Evolutionary conservation across 306 rosid genomes (phyloP).

Genomic region (Trichosanthes cucumerina): DNA sequence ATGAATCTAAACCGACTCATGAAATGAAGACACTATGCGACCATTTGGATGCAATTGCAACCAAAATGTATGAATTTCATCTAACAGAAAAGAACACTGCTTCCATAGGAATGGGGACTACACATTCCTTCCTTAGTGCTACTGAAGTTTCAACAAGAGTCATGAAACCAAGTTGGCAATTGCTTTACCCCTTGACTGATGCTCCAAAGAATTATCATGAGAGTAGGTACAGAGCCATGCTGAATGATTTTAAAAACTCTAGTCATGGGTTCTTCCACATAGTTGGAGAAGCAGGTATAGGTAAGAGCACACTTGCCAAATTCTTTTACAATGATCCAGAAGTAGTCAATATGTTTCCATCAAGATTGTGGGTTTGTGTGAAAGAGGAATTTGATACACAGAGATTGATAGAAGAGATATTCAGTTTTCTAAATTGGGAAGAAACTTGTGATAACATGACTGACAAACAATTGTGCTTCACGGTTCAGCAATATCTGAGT

Average conservation of each 20-base stretch:
- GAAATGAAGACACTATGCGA: too few relatives aligned
- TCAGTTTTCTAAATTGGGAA: neutral
- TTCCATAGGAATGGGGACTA: too few relatives aligned
- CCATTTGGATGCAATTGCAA: too few relatives aligned
- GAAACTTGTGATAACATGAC: neutral
- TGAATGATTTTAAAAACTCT: neutral
- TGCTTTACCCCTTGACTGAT: too few relatives aligned
- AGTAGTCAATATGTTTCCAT: neutral
- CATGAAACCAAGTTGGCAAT: too few relatives aligned
- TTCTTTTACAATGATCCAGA: neutral
- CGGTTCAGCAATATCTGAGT: neutral
- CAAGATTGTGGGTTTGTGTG: neutral
- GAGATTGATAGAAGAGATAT: neutral
- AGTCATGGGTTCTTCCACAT: neutral
- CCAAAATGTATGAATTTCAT: too few relatives aligned
- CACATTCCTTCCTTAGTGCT: too few relatives aligned
- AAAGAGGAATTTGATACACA: neutral
- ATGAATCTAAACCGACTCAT: too few relatives aligned
- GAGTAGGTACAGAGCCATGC: too few relatives aligned
- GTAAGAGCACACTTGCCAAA: neutral
- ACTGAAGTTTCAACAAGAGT: too few relatives aligned
- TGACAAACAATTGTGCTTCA: neutral
- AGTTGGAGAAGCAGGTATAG: neutral
- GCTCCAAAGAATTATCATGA: too few relatives aligned
- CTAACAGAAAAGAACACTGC: too few relatives aligned